Conservation (phyloP, 1,284 basidiomycete genomes). For the Blastosporella zonata region DNA sequence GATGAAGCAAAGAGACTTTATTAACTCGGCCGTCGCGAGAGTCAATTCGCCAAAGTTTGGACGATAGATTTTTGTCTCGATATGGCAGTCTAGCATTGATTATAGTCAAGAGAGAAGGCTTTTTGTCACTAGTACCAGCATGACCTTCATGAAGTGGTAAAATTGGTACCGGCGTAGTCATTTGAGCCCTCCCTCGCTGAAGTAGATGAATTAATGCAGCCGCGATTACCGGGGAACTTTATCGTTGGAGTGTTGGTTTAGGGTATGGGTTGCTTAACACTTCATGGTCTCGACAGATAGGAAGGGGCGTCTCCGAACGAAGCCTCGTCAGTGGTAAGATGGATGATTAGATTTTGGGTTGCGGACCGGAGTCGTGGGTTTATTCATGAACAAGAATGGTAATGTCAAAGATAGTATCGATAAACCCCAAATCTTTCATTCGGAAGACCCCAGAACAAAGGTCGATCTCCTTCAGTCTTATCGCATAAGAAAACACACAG, state of each 20-base stretch:
- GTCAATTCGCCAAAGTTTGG: conserved; percentile 33
- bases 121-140: conserved; percentile 1
- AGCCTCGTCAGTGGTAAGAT: no score
- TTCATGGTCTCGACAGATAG: not conserved
- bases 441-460: not conserved
- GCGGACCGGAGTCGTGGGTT: no score
- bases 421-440: not conserved
- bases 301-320: no score
- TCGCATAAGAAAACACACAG: not conserved
- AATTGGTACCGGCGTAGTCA: not conserved
- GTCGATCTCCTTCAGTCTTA: not conserved
- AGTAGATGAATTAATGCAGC: conserved; percentile 1
- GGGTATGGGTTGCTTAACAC: not conserved
- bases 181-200: not conserved
- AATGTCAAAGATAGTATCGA: not conserved
- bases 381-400: not conserved
- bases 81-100: conserved; percentile 34
- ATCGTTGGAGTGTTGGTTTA: no score
- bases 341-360: not conserved
- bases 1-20: conserved; percentile 17
- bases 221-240: not conserved
- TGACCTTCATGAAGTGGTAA: conserved; percentile 1
- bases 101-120: conserved; percentile 20
- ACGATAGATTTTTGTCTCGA: conserved; percentile 22
- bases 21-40: conserved; percentile 31